Conservation (phyloP, 352 stramenopile genomes). For the Phytophthora crassamura region DNA sequence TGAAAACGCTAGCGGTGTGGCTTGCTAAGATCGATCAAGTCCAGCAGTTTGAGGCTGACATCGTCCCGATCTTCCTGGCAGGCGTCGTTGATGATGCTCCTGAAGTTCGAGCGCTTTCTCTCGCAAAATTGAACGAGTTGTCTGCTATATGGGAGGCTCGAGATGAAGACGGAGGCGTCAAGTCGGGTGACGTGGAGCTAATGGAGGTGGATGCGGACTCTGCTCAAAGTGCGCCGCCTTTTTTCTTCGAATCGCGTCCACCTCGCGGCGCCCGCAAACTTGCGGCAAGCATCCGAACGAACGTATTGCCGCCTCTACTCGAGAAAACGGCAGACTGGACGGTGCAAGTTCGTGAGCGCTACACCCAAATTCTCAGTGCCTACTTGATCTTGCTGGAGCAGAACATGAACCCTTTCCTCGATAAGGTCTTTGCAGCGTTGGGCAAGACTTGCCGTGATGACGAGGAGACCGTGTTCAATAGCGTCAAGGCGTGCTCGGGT, state of each 20-base stretch:
- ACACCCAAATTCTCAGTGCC: slow-evolving; percentile 71
- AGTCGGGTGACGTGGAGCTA: slow-evolving; percentile 30
- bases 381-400: slow-evolving; percentile 75
- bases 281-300: slow-evolving; percentile 48
- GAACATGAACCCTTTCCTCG: slow-evolving; percentile 72
- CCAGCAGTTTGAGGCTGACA: slow-evolving; percentile 61
- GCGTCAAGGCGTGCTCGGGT: slow-evolving; percentile 65
- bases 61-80: slow-evolving; percentile 77
- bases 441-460: slow-evolving; percentile 82
- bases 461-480: slow-evolving; percentile 64
- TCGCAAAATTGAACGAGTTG: slow-evolving; percentile 57
- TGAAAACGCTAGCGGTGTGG: slow-evolving; percentile 65
- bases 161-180: slow-evolving; percentile 27
- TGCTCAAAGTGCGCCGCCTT: slow-evolving; percentile 31
- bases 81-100: slow-evolving; percentile 74
- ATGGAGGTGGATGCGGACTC: slow-evolving; percentile 49
- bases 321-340: slow-evolving; percentile 85
- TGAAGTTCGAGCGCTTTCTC: slow-evolving; percentile 54
- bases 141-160: slow-evolving; percentile 52
- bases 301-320: slow-evolving; percentile 64
- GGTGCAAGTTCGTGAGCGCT: slow-evolving; percentile 76
- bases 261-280: slow-evolving; percentile 56
- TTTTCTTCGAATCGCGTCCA: slow-evolving; percentile 61
- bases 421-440: slow-evolving; percentile 76
- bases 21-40: slow-evolving; percentile 59